Evolutionary conservation across 306 rosid species (phyloP), one percentile per base, ranked within the genome.

Genomic region (Lathyrus oleraceus): DNA sequence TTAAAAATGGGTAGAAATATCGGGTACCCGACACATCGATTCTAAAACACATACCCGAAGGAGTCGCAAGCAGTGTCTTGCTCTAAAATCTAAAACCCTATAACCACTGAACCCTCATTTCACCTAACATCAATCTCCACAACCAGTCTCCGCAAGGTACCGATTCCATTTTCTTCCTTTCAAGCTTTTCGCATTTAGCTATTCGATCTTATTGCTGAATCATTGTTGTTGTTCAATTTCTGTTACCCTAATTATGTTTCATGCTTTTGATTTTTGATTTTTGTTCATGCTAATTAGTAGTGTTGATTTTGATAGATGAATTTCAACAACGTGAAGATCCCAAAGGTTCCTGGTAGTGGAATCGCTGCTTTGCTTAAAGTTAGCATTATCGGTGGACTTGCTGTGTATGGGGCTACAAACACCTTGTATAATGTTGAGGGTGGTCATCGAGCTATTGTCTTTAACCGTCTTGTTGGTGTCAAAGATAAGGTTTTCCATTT

Each of bases 391-490:
- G 82, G 82, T 21, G 82, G 82, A 10, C 75, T 78, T 32, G 82
- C 44, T 73, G 82, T 73, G 0, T 78, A 78, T 52, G 82, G 78
- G 0, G 82, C 82, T 67, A 40, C 78, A 4, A 78, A 78, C 71
- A 78, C 61, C 43, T 73, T 79, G 67, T 79, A 79, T 64, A 79
- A 79, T 73, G 79, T 79, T 12, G 79, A 79, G 8, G 82, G 82
- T 4, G 82, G 82, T 10, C 82, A 78, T 51, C 71, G 82, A 14
- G 79, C 82, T 69, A 79, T 79, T 43, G 82, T 79, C 8, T 79
- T 73, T 59, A 79, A 79, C 38, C 82, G 75, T 25, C 0, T 79
- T 2, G 13, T 73, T 5, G 82, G 82, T 61, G 82, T 79, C 71
- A 79, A 79, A 21, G 79, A 79, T 32, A 73, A 79, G 82, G 82